Percentiles rank a stretch among this genome's conserved stretches.
Evolutionary conservation across 805 yeast genomes (phyloP).

Genomic region (Candida coquimbonensis): DNA sequence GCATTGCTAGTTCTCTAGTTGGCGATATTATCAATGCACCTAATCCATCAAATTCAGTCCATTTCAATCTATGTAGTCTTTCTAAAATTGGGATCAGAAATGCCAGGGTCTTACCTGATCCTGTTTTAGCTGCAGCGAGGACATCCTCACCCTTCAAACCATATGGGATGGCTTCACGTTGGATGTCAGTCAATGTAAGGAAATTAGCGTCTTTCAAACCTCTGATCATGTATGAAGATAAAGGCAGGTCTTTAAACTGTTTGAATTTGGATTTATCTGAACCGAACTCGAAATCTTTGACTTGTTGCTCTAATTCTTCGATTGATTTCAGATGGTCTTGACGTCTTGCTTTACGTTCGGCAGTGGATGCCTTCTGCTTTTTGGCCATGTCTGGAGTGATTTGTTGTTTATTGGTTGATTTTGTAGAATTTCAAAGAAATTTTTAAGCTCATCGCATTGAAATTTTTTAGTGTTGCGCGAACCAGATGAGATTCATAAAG

Average conservation of each 20-base stretch:
- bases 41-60: conserved; percentile 30
- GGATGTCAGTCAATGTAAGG: conserved; percentile 78
- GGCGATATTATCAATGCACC: conserved; percentile 73
- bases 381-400: conserved; percentile 30
- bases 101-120: conserved; percentile 92
- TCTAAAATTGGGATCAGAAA: conserved; percentile 81
- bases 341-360: conserved; percentile 33
- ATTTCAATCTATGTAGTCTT: conserved; percentile 41
- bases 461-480: conserved; percentile 3
- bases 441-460: conserved; percentile 3
- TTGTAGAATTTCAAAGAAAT: neutral
- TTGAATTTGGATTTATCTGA: conserved; percentile 24
- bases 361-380: conserved; percentile 25
- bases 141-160: conserved; percentile 83
- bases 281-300: conserved; percentile 47
- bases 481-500: neutral
- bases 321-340: conserved; percentile 29
- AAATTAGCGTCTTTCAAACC: conserved; percentile 81
- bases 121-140: conserved; percentile 94
- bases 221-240: conserved; percentile 52
- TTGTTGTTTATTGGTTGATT: neutral
- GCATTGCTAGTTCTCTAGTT: conserved; percentile 64
- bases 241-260: conserved; percentile 73
- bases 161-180: conserved; percentile 66
- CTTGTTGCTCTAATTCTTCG: conserved; percentile 39